phyloP scores from a whole-genome alignment of 257 asterid genomes.

The Pogostemon cablin region DNA sequence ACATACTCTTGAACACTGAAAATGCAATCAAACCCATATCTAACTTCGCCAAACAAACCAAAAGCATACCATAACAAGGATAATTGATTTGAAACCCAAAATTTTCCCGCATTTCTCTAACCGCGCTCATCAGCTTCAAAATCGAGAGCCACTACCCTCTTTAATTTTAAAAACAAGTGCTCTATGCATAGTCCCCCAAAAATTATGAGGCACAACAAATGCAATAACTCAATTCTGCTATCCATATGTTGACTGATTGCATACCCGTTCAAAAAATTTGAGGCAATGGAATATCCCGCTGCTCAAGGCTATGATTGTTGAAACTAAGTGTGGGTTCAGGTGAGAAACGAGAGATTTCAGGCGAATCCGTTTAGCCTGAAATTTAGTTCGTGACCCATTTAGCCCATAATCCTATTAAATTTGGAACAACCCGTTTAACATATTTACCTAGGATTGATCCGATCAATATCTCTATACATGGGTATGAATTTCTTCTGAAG shows the following conservation, averaged over 20 bases:
- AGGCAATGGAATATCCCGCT: constrained; percentile 41
- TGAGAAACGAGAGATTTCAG: constrained; percentile 47
- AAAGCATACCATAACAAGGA: constrained; percentile 50
- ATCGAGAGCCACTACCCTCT: constrained; percentile 37
- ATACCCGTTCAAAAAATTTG: constrained; percentile 47
- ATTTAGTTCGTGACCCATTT: no score
- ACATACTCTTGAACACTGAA: constrained; percentile 44
- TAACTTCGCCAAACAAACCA: constrained; percentile 45
- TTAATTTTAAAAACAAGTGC: constrained; percentile 38
- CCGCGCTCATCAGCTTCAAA: constrained; percentile 42
- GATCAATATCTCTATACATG: no score
- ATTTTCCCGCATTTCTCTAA: constrained; percentile 39
- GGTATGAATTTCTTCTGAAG: no score
- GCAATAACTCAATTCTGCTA: constrained; percentile 37
- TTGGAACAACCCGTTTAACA: no score
- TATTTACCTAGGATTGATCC: no score
- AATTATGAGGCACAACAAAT: constrained; percentile 26
- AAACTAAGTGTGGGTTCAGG: constrained; percentile 45
- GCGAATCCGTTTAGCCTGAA: neutral
- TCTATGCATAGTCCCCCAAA: constrained; percentile 40
- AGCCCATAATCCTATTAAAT: no score
- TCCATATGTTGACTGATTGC: constrained; percentile 47
- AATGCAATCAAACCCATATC: constrained; percentile 44
- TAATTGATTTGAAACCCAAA: constrained; percentile 48
- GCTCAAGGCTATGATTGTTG: constrained; percentile 38